Evolutionary conservation across 129 eudicot species (phyloP).

Genomic region (Tagetes erecta): DNA sequence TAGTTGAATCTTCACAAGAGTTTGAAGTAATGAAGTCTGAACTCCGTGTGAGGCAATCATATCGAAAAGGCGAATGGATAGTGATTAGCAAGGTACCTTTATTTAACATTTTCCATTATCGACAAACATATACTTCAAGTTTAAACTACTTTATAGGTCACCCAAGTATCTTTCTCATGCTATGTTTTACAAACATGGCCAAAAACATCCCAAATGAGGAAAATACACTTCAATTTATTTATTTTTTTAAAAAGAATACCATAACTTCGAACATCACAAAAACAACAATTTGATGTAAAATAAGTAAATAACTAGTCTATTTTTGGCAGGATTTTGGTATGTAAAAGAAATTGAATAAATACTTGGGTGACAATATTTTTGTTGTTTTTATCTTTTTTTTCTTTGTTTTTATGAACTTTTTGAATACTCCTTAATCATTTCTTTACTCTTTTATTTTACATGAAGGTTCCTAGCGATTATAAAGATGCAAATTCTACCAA

Average conservation of each 20-base stretch:
- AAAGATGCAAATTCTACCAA: conserved; percentile 10
- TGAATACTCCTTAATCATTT: neutral
- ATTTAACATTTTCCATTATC: neutral
- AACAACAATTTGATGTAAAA: neutral
- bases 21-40: conserved; percentile 34
- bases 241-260: too few species aligned
- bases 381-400: neutral
- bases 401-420: neutral
- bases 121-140: neutral
- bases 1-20: conserved; percentile 53
- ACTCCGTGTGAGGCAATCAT: conserved; percentile 51
- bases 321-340: neutral
- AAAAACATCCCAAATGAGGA: neutral
- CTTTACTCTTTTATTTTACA: neutral
- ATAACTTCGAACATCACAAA: neutral
- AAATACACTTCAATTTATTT: too few species aligned
- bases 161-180: neutral
- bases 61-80: conserved; percentile 30
- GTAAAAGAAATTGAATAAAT: neutral
- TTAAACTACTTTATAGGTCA: neutral
- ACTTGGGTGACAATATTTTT: neutral
- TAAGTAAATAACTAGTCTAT: neutral
- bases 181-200: neutral
- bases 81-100: conserved; percentile 19
- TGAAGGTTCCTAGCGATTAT: conserved; percentile 20